Evolutionary conservation across 192 early-diverging fungal genomes (phyloP).

Genomic region (Backusella morwellensis): DNA sequence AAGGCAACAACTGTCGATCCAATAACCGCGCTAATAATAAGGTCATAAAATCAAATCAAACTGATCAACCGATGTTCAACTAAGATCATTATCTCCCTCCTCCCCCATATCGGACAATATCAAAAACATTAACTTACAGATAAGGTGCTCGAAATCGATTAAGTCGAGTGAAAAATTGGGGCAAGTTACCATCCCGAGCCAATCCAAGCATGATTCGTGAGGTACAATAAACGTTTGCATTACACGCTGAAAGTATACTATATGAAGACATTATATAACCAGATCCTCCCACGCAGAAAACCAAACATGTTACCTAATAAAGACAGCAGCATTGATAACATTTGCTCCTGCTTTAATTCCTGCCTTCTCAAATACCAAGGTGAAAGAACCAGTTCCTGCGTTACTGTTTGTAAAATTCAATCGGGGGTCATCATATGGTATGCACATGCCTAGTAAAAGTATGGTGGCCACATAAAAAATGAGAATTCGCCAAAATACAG

Average conservation of each 20-base stretch:
- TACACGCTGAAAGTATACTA: constrained; percentile 65
- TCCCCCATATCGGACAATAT: no score
- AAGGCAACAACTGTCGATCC: no score
- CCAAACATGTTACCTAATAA: constrained; percentile 31
- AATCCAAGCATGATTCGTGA: constrained; percentile 74
- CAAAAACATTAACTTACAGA: no score
- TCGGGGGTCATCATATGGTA: constrained; percentile 57
- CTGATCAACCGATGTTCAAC: no score
- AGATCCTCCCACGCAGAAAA: no score
- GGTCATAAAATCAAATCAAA: no score
- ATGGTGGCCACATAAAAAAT: constrained; percentile 81
- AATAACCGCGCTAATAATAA: no score
- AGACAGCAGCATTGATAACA: constrained; percentile 65
- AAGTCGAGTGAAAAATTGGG: constrained; percentile 52
- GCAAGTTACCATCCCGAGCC: constrained; percentile 70
- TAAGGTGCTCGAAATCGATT: constrained; percentile 57
- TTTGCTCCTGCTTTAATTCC: constrained; percentile 59
- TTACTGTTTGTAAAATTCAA: constrained; percentile 43
- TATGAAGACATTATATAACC: no score
- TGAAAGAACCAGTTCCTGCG: constrained; percentile 62
- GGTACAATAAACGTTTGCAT: constrained; percentile 79
- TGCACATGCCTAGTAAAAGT: constrained; percentile 75
- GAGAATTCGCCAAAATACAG: constrained; percentile 80
- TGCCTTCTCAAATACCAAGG: constrained; percentile 56
- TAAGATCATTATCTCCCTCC: no score